Conservation (phyloP, 257 asterid genomes). For the Solanum microdontum region DNA sequence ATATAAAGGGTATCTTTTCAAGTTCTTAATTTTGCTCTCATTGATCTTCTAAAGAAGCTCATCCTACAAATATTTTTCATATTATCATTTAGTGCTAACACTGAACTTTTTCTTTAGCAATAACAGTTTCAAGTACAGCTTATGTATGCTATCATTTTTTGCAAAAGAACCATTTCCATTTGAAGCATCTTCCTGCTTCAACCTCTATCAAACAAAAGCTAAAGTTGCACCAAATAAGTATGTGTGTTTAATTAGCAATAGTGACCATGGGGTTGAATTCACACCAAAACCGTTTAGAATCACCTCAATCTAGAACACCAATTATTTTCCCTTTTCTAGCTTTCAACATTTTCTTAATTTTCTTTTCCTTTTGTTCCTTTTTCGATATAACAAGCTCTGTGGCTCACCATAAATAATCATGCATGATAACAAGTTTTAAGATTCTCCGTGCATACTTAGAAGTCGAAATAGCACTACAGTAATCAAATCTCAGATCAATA, state of each 20-base stretch:
- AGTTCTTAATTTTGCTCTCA: background rate
- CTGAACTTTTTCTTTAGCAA: background rate
- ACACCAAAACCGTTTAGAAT: background rate
- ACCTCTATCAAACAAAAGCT: background rate
- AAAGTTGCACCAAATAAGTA: background rate
- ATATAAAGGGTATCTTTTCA: background rate
- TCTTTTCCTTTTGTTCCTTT: background rate
- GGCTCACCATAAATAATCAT: background rate
- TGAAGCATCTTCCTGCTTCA: background rate
- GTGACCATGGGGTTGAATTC: background rate
- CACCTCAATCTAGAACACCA: background rate
- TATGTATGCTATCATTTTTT: background rate
- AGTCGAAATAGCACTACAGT: background rate
- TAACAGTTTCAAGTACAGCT: background rate
- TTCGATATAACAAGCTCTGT: background rate
- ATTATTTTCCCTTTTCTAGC: background rate
- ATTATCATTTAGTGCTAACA: too few relatives aligned
- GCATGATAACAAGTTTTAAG: background rate
- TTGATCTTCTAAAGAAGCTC: background rate
- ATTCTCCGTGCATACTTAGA: background rate
- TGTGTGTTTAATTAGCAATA: background rate
- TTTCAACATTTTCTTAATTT: background rate
- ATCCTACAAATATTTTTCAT: background rate
- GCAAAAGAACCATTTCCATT: background rate
- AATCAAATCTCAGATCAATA: background rate